Evolutionary conservation across 495 filamentous ascomycete species (phyloP), one percentile per base, ranked within the genome.

Genomic region (Hyaloscypha variabilis): DNA sequence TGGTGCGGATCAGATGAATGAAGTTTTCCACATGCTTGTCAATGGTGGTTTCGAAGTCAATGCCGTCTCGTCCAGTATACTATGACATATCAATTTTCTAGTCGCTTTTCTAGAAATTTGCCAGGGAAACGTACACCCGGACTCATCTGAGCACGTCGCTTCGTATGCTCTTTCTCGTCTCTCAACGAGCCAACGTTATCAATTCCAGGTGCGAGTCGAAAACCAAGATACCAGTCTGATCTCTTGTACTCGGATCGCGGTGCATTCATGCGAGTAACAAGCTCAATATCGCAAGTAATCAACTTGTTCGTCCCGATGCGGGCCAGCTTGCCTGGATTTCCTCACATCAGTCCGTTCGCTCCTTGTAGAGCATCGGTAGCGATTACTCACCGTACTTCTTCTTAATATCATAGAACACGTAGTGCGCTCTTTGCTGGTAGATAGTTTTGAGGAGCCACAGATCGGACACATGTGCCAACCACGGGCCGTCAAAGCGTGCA

Each of bases 261-360:
- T 13, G 74, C 74, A 6, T 70, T 69, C 58, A 79, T 76, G 19
- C 67, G 69, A 17, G 70, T 69, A 8, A 72, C 42, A 3, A 73
- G 67, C 1, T 77, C 75, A 4, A 76, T 75, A 62, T 81, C 78
- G 28, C 70, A 71, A 19, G 73, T 76, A 42, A 83, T 34, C 53
- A 83, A 65, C 46, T 72, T 66, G 31, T 79, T 79, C 10, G 80
- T 79, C 6, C 75, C 78, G 55, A 80, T 76, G 10, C 80, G 70
- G 3, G 76, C 78, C 3, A 81, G 67, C 2, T 77, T 64, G 6
- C 77, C 77, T 79, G 19, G 1, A 54, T 14, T 34, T 13, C 1
- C 31, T 8, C 6, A 13, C 13, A 13, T 34, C 31, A 34, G 31
- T 13, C 31, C 13, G 6, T 34, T 3, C 8, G 31, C 8, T 34